phyloP scores from a whole-genome alignment of 768 basidiomycete genomes.

The Candolleomyces eurysporus region DNA sequence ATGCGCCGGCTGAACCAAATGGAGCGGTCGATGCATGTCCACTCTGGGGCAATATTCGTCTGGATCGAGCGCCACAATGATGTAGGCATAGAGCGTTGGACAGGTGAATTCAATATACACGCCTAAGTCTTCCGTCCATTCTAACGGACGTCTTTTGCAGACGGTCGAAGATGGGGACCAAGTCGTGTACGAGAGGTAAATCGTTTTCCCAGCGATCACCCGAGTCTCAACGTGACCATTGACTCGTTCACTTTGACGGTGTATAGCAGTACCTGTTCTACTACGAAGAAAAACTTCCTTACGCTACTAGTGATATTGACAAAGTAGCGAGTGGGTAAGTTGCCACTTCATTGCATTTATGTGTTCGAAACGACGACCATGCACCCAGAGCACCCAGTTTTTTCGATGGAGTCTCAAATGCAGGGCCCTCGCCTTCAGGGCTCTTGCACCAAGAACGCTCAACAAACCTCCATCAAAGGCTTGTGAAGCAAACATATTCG shows the following conservation, averaged over 20 bases:
- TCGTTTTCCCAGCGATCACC: slow-evolving; percentile 3
- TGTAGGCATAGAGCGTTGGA: slow-evolving; percentile 65
- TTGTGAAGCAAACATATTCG: slow-evolving; percentile 74
- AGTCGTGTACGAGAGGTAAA: slow-evolving; percentile 61
- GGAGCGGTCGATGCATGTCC: slow-evolving; percentile 53
- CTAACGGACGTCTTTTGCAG: slow-evolving; percentile 21
- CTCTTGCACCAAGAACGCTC: slow-evolving; percentile 58
- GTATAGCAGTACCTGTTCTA: slow-evolving; percentile 64
- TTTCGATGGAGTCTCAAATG: slow-evolving; percentile 54
- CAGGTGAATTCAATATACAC: slow-evolving; percentile 29
- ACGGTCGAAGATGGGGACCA: slow-evolving; percentile 68
- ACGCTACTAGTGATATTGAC: slow-evolving; percentile 38
- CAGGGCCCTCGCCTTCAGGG: slow-evolving; percentile 50
- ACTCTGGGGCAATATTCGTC: slow-evolving; percentile 63
- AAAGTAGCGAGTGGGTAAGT: slow-evolving; percentile 38
- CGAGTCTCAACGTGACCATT: slow-evolving; percentile 2
- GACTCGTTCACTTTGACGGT: slow-evolving; percentile 7
- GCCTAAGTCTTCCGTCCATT: slow-evolving; percentile 2
- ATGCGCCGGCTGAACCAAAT: slow-evolving; percentile 59
- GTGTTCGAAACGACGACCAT: no score
- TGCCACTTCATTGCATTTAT: neutral
- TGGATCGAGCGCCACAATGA: slow-evolving; percentile 72
- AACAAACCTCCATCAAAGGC: slow-evolving; percentile 49
- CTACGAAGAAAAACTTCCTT: slow-evolving; percentile 59
- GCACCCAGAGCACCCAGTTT: slow-evolving; percentile 43